A percentile compares a stretch with the other conserved stretches of the same genome.
phyloP scores from a whole-genome alignment of 352 stramenopile genomes.

The Pythium brassicae region DNA sequence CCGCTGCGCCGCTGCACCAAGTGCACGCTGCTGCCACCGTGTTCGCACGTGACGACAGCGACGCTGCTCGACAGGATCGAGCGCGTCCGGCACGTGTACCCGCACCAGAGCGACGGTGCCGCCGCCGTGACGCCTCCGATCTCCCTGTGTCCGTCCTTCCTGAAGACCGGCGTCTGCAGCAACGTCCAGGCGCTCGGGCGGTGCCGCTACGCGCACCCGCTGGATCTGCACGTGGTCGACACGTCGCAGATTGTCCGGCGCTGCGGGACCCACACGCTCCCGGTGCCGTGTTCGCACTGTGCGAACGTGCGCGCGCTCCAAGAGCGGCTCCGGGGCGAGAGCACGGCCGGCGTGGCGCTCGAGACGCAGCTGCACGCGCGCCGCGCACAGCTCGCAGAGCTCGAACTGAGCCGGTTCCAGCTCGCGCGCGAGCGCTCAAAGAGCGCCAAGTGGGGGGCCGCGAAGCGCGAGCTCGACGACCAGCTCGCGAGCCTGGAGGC shows the following conservation, averaged over 20 bases:
- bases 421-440: conserved; percentile 42
- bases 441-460: conserved; percentile 49
- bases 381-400: conserved; percentile 35
- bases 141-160: conserved; percentile 46
- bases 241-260: conserved; percentile 31
- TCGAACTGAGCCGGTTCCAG: conserved; percentile 40
- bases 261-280: conserved; percentile 26
- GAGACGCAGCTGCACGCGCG: conserved; percentile 26
- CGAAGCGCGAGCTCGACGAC: conserved; percentile 43
- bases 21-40: conserved; percentile 66
- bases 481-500: conserved; percentile 30
- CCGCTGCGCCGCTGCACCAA: conserved; percentile 55
- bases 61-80: conserved; percentile 42
- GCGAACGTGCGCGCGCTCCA: conserved; percentile 27
- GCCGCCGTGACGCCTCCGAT: not conserved
- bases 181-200: conserved; percentile 61
- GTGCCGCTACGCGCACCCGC: conserved; percentile 57
- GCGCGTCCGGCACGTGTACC: conserved; percentile 44
- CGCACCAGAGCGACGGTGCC: conserved; percentile 17
- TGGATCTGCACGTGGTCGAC: conserved; percentile 50
- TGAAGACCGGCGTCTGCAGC: conserved; percentile 37
- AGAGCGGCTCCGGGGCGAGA: conserved; percentile 16
- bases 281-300: conserved; percentile 58
- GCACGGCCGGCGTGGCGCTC: conserved; percentile 17
- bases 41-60: conserved; percentile 42